phyloP scores from a whole-genome alignment of 2,329 filamentous ascomycete genomes.

The Ambrosiella beaveri region DNA sequence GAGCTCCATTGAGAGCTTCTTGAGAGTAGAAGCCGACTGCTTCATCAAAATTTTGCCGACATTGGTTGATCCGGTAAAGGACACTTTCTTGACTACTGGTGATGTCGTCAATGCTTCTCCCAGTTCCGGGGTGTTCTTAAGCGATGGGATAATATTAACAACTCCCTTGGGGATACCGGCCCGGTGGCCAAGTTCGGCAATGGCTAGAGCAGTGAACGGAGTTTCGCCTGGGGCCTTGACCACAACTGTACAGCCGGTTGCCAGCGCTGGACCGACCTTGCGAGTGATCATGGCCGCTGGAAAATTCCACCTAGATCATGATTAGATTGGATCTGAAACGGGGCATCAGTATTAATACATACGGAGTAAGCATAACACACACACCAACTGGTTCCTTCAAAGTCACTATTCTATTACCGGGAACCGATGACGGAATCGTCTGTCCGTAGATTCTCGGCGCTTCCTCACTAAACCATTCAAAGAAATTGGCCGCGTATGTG shows the following conservation, averaged over 20 bases:
- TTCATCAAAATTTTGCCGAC: slow-evolving; percentile 70
- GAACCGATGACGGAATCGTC: slow-evolving; percentile 51
- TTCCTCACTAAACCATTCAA: slow-evolving; percentile 71
- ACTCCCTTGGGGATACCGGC: slow-evolving; percentile 84
- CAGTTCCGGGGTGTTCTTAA: slow-evolving; percentile 63
- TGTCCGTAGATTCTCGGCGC: slow-evolving; percentile 58
- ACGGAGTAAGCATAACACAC: slow-evolving; percentile 64
- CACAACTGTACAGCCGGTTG: slow-evolving; percentile 89
- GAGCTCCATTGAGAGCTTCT: slow-evolving; percentile 72
- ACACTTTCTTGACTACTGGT: slow-evolving; percentile 68
- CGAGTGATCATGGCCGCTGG: slow-evolving; percentile 59
- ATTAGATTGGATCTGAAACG: not conserved
- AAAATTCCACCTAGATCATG: slow-evolving; percentile 56
- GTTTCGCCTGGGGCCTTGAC: slow-evolving; percentile 85
- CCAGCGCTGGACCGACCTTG: slow-evolving; percentile 58
- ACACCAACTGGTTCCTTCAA: slow-evolving; percentile 74
- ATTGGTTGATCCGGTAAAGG: slow-evolving; percentile 69
- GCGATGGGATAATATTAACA: slow-evolving; percentile 70
- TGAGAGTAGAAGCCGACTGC: slow-evolving; percentile 69
- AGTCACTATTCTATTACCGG: slow-evolving; percentile 60
- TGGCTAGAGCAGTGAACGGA: slow-evolving; percentile 72
- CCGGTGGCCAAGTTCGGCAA: slow-evolving; percentile 70
- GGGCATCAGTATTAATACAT: slow-evolving; percentile 13
- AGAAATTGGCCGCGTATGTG: slow-evolving; percentile 55
- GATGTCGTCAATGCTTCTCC: slow-evolving; percentile 56